A percentile compares a stretch with the other conserved stretches of the same genome.
These are phyloP conservation scores for Insectozyma bohioensis DNA, from an alignment of 1,139 yeast genomes.

Conservation along the genomic window DNA sequence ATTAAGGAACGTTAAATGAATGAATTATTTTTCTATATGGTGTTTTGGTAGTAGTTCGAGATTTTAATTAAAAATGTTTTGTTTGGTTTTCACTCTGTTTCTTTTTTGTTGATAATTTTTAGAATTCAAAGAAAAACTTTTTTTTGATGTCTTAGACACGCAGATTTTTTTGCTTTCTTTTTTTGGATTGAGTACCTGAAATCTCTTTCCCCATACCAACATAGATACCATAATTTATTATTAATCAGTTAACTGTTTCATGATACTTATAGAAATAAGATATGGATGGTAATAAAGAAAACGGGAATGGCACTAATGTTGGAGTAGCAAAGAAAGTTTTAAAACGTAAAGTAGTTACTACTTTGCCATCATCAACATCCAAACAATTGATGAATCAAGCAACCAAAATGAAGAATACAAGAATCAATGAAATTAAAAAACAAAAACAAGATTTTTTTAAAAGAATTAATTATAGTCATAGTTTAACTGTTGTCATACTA, in stretches of 20 bases:
- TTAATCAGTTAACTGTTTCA: too few relatives aligned
- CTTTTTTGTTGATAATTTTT: slow-evolving; percentile 3
- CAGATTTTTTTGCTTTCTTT: too few relatives aligned
- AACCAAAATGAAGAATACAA: slow-evolving; percentile 13
- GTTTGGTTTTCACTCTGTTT: background rate
- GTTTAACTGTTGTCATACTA: slow-evolving; percentile 32
- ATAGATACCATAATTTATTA: too few relatives aligned
- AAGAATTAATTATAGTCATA: slow-evolving; percentile 33
- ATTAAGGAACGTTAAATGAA: too few relatives aligned
- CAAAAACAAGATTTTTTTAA: slow-evolving; percentile 32
- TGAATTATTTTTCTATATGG: too few relatives aligned
- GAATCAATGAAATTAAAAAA: slow-evolving; percentile 28
- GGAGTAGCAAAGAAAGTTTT: slow-evolving; percentile 3
- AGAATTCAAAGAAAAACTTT: too few relatives aligned
- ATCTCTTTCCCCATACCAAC: too few relatives aligned
- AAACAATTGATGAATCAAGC: slow-evolving; percentile 15
- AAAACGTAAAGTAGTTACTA: slow-evolving; percentile 16
- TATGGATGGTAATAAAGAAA: background rate
- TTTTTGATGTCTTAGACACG: too few relatives aligned
- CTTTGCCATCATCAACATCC: slow-evolving; percentile 8
- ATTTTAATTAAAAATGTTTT: too few relatives aligned
- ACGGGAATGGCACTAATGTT: background rate
- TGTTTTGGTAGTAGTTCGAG: too few relatives aligned
- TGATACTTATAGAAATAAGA: too few relatives aligned
- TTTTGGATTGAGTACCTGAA: too few relatives aligned